These are phyloP conservation scores for Fennellomyces sp. DNA, from an alignment of 371 early-diverging fungal genomes.

Conservation along the genomic window DNA sequence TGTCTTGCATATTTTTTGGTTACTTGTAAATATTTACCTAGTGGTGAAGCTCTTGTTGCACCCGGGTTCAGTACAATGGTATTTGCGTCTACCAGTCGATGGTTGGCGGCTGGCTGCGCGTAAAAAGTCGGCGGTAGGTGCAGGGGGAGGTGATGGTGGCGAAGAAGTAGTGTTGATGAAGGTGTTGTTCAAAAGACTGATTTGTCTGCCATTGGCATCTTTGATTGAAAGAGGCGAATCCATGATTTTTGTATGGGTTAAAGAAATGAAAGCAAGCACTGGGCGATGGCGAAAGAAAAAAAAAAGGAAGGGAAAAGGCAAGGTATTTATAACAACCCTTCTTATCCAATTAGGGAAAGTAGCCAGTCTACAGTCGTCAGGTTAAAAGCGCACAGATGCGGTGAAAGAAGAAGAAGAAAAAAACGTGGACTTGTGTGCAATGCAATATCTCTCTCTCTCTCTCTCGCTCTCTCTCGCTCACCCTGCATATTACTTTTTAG, in stretches of 20 bases:
- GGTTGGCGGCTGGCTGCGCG: not conserved
- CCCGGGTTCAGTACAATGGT: constrained; percentile 56
- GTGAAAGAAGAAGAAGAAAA: constrained; percentile 8
- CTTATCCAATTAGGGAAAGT: not conserved
- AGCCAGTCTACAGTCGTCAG: constrained; percentile 7
- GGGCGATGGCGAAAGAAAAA: constrained; percentile 14
- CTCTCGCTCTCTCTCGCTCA: not conserved
- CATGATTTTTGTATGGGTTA: not conserved
- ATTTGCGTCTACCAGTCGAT: constrained; percentile 48
- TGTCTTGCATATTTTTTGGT: not conserved
- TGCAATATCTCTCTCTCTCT: not conserved
- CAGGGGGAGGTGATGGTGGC: constrained; percentile 10
- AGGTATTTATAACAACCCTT: constrained; percentile 14
- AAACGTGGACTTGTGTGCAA: constrained; percentile 14
- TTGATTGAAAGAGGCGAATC: constrained; percentile 14
- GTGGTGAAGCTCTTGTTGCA: constrained; percentile 67
- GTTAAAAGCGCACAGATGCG: constrained; percentile 19
- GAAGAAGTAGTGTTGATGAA: not conserved
- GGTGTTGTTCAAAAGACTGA: constrained; percentile 38
- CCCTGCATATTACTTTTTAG: constrained; percentile 17
- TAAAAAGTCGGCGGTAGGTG: not conserved
- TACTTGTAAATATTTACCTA: constrained; percentile 37
- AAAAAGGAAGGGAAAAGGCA: constrained; percentile 17
- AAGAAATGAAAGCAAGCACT: constrained; percentile 8
- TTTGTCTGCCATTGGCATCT: constrained; percentile 17